Base-by-base conservation (phyloP, 2,329 filamentous ascomycete genomes). In the Acrocalymma vagum region DNA sequence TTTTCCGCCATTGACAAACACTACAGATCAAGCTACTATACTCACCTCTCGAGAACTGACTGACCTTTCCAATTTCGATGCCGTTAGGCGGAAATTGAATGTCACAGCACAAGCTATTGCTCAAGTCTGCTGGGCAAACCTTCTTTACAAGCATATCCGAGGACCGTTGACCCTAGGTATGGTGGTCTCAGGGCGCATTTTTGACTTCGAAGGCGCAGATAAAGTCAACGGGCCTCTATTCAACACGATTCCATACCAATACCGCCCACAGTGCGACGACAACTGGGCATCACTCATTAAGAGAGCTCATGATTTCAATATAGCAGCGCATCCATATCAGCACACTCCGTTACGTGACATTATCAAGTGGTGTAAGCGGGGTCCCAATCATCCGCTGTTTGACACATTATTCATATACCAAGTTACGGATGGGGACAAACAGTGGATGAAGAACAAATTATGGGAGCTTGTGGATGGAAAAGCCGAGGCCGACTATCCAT, bases 381-480 rank as follows among this genome's bases (percentile, higher is more conserved):
- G 78, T 3, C 72, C 72, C 1, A 69, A 70, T n/a, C 67, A 80
- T 27, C 75, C 65, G 5, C 48, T 72, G 6, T 96, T 96, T 60
- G 87, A 95, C 44, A 86, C 79, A 0, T 73, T 96, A 1, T 95
- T 96, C 53, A 87, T 90, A 0, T 96, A 93, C 62, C 88, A 95
- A 58, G 73, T 81, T 3, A 45, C 54, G 7, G 55, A 67, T 1
- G 48, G 59, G 1, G 42, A 56, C 0, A 40, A 58, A 0, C 28
- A 44, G 1, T 60, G 58, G 36, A 40, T 43, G n/a, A 48, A 65
- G 3, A 54, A 68, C 3, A 39, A 54, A 1, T 53, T 83, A 1
- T 92, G 89, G 85, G 71, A 69, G 3, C 53, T 71, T 11, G 47
- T 68, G 16, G 74, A 77, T 55, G 71, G 67, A 23, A 49, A 51